Percentiles rank a stretch among this genome's conserved stretches.
phyloP scores from a whole-genome alignment of 2,329 filamentous ascomycete genomes.

The Dothiorella sarmentorum region DNA sequence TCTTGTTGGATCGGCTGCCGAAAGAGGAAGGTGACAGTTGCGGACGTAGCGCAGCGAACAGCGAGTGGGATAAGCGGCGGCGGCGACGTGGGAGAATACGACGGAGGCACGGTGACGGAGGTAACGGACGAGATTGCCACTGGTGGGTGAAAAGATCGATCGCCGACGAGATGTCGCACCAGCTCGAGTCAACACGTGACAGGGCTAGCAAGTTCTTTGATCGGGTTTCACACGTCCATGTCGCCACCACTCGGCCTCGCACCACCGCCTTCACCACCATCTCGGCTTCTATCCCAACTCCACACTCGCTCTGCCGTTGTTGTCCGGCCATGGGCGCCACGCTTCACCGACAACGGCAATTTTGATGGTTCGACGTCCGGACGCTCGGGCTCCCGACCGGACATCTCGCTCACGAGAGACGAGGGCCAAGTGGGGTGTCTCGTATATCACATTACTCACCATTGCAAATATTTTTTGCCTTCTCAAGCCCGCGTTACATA shows the following conservation, averaged over 20 bases:
- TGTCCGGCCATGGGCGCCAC: background rate
- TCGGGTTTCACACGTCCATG: background rate
- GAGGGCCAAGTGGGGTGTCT: conserved; percentile 3
- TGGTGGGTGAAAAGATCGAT: background rate
- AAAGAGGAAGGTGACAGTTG: conserved; percentile 2
- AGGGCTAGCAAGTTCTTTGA: background rate
- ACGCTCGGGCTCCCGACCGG: background rate
- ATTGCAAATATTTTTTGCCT: background rate
- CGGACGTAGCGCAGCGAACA: background rate
- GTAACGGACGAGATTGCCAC: background rate
- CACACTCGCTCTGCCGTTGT: background rate
- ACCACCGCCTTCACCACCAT: background rate
- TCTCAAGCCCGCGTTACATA: background rate
- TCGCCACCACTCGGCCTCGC: background rate
- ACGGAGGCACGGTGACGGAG: background rate
- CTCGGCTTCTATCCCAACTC: no score
- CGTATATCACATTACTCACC: conserved; percentile 4
- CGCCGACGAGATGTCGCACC: background rate
- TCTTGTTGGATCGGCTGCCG: background rate
- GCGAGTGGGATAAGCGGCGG: no score
- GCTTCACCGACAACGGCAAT: background rate
- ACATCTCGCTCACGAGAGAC: background rate
- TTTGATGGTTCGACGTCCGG: background rate
- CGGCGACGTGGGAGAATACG: background rate
- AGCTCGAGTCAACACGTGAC: background rate